Percentiles rank a stretch among this genome's conserved stretches.
Conservation (phyloP, 2,329 filamentous ascomycete species). For the Apiospora malaysiana region DNA sequence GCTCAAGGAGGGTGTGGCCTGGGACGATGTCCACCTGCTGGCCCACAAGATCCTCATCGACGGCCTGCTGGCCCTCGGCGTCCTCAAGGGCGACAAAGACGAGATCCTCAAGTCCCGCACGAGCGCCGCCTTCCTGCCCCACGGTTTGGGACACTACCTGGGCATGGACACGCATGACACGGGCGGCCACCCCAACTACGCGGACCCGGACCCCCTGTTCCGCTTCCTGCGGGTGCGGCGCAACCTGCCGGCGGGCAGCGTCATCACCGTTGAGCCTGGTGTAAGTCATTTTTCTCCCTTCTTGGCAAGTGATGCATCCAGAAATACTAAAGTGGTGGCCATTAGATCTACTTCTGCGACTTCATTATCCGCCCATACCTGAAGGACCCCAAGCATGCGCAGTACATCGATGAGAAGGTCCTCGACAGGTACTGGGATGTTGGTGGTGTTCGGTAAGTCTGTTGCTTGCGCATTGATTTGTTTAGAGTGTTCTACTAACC, state of each 20-base stretch:
- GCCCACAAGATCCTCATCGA: slow-evolving; percentile 85
- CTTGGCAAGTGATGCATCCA: background rate
- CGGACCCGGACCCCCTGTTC: slow-evolving; percentile 84
- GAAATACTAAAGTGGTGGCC: background rate
- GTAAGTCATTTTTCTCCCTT: slow-evolving; percentile 51
- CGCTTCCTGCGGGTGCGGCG: slow-evolving; percentile 83
- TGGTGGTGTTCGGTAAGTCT: slow-evolving; percentile 69
- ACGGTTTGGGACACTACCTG: slow-evolving; percentile 88
- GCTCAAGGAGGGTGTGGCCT: slow-evolving; percentile 75
- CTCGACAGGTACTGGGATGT: slow-evolving; percentile 84
- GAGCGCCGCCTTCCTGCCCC: slow-evolving; percentile 90
- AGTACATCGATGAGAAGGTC: slow-evolving; percentile 77
- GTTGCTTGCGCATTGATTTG: too few species aligned
- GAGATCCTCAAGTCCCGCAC: slow-evolving; percentile 80
- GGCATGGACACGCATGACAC: slow-evolving; percentile 94
- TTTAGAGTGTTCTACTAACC: slow-evolving; percentile 29
- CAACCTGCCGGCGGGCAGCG: slow-evolving; percentile 74
- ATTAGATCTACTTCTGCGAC: slow-evolving; percentile 83
- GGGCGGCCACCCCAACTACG: slow-evolving; percentile 77
- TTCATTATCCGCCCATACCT: slow-evolving; percentile 88
- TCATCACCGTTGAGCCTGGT: slow-evolving; percentile 95
- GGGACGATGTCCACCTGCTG: slow-evolving; percentile 81
- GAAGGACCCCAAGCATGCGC: slow-evolving; percentile 71
- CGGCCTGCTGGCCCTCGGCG: slow-evolving; percentile 76
- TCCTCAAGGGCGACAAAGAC: slow-evolving; percentile 70